Conservation (phyloP, 169 alveolate genomes). For the Plasmodium knowlesi region DNA sequence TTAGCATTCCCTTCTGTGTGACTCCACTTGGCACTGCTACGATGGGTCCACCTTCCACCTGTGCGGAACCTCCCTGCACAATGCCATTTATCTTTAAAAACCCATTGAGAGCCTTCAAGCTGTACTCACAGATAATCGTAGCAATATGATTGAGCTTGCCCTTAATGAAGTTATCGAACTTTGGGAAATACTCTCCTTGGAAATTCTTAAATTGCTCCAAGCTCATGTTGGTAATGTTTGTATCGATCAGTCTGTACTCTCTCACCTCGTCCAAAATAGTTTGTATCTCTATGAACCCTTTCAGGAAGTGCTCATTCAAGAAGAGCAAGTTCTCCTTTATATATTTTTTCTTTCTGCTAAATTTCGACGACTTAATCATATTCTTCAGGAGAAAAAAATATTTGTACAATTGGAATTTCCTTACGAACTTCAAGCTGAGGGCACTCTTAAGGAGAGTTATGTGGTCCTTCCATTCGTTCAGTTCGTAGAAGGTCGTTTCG, state of each 20-base stretch:
- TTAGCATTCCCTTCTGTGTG: no score
- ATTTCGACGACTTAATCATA: constrained; percentile 4
- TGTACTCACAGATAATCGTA: constrained; percentile 11
- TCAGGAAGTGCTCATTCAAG: constrained; percentile 11
- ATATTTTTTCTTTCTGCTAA: constrained; percentile 26
- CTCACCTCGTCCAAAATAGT: background rate
- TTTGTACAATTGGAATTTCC: constrained; percentile 36
- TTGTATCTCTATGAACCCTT: constrained; percentile 28
- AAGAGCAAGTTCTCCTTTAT: constrained; percentile 47
- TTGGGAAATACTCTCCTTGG: constrained; percentile 17
- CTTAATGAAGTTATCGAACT: constrained; percentile 11
- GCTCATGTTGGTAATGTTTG: constrained; percentile 32
- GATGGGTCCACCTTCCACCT: no score
- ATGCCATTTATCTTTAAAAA: constrained; percentile 18
- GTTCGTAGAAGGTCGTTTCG: constrained; percentile 48
- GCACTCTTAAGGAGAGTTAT: constrained; percentile 36
- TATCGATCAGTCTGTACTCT: constrained; percentile 14
- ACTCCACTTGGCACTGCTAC: no score
- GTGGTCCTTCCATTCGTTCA: constrained; percentile 40
- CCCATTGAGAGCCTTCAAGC: constrained; percentile 14
- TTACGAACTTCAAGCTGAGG: constrained; percentile 24
- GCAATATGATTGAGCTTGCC: constrained; percentile 18
- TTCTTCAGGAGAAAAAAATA: constrained; percentile 46
- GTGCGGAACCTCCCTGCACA: background rate
- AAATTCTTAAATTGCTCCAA: constrained; percentile 29